Percentiles rank a stretch among this genome's conserved stretches.
These are phyloP conservation scores for Sideroxylon spinosum DNA, from an alignment of 179 eudicot species.

Conservation along the genomic window DNA sequence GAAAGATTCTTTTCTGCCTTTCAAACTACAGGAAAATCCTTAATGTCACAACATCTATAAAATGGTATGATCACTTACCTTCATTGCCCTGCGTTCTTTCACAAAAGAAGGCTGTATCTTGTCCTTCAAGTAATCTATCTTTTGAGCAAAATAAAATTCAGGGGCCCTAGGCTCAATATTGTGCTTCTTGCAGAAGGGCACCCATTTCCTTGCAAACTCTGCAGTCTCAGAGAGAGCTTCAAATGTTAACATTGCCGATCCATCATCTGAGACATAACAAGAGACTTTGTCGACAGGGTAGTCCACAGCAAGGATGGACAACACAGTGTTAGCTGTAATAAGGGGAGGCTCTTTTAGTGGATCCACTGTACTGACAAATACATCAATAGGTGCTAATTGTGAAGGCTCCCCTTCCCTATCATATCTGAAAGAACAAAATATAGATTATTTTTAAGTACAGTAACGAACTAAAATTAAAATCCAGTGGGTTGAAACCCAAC, in stretches of 20 bases:
- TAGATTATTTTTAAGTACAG: not conserved
- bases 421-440: conserved; percentile 36
- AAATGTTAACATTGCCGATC: conserved; percentile 83
- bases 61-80: conserved; percentile 33
- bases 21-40: not conserved
- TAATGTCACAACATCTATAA: conserved; percentile 2
- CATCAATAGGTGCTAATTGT: conserved; percentile 72
- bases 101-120: conserved; percentile 84
- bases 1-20: not conserved
- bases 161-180: conserved; percentile 88
- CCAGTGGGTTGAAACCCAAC: not conserved
- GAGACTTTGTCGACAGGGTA: conserved; percentile 23
- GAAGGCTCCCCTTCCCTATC: conserved; percentile 90
- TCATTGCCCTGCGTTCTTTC: conserved; percentile 82
- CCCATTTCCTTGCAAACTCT: conserved; percentile 86
- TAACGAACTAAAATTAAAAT: not conserved
- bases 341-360: conserved; percentile 84
- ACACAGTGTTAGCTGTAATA: conserved; percentile 73
- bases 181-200: conserved; percentile 80
- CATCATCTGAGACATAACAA: conserved; percentile 90
- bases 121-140: conserved; percentile 78
- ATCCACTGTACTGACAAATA: conserved; percentile 85
- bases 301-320: conserved; percentile 30
- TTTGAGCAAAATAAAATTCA: conserved; percentile 71
- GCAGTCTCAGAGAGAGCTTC: conserved; percentile 83